Percentiles rank a stretch among this genome's conserved stretches.
phyloP scores from a whole-genome alignment of 306 rosid species.

The Glycine tomentella region DNA sequence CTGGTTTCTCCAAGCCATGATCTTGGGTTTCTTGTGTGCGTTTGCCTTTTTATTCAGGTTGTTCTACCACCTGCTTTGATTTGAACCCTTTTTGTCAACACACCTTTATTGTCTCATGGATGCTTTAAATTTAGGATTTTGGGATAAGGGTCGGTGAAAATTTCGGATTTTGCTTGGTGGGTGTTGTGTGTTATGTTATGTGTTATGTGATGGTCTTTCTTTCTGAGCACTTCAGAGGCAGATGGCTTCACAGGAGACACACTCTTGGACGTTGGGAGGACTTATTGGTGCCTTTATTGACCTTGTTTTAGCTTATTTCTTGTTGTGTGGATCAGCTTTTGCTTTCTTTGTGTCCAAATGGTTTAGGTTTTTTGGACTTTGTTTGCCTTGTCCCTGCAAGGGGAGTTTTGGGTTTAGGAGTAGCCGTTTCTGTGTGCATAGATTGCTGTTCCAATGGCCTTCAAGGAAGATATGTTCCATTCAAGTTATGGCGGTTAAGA shows the following conservation, averaged over 20 bases:
- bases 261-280: conserved; percentile 78
- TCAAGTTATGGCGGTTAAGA: conserved; percentile 56
- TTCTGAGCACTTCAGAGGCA: conserved; percentile 48
- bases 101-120: not conserved
- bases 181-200: conserved; percentile 33
- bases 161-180: conserved; percentile 42
- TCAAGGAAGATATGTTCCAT: conserved; percentile 56
- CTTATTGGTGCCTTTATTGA: conserved; percentile 71
- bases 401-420: conserved; percentile 71
- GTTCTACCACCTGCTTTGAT: conserved; percentile 46
- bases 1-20: conserved; percentile 40
- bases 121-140: conserved; percentile 22
- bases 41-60: conserved; percentile 44
- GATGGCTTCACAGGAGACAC: conserved; percentile 65
- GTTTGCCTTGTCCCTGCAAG: conserved; percentile 82
- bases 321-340: conserved; percentile 66
- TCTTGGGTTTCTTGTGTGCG: conserved; percentile 35
- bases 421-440: conserved; percentile 63
- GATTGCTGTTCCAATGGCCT: conserved; percentile 67
- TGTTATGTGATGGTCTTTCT: conserved; percentile 36
- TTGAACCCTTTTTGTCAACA: too few relatives aligned
- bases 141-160: conserved; percentile 24
- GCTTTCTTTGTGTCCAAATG: conserved; percentile 63
- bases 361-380: conserved; percentile 55
- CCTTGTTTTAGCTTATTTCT: conserved; percentile 72